Conservation (phyloP, 192 early-diverging fungal species). For the Diversispora eburnea region DNA sequence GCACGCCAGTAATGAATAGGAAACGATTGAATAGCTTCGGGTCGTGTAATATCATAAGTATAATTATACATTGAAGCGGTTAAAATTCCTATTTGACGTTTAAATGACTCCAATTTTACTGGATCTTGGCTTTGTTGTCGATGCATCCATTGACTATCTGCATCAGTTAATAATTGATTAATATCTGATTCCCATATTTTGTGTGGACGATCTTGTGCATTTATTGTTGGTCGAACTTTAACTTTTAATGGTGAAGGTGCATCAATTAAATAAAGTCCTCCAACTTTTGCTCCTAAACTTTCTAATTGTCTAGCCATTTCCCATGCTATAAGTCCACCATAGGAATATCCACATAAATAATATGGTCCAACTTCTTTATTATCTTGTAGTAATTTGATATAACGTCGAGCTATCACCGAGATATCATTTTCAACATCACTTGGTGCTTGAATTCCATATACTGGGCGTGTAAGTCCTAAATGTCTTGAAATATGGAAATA, state of each 20-base stretch:
- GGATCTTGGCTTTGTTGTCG: not conserved
- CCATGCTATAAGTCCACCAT: conserved; percentile 28
- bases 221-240: not conserved
- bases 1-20: conserved; percentile 19
- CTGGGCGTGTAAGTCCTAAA: conserved; percentile 21
- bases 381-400: not conserved
- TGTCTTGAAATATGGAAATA: conserved; percentile 12
- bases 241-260: conserved; percentile 9
- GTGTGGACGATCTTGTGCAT: conserved; percentile 4
- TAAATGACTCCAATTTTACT: not conserved
- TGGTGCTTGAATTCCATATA: conserved; percentile 28
- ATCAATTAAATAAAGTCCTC: conserved; percentile 26
- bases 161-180: conserved; percentile 22
- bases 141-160: conserved; percentile 27
- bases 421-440: not conserved
- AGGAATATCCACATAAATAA: conserved; percentile 27
- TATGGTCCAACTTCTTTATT: conserved; percentile 14
- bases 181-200: conserved; percentile 14
- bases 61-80: conserved; percentile 13
- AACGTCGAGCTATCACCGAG: not conserved
- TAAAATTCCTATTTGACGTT: not conserved
- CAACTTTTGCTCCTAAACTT: conserved; percentile 8
- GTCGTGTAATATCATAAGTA: conserved; percentile 2
- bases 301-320: conserved; percentile 22
- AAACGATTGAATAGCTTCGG: not conserved